Base-by-base conservation (phyloP, 352 stramenopile species). In the Globisporangium alternatum region DNA sequence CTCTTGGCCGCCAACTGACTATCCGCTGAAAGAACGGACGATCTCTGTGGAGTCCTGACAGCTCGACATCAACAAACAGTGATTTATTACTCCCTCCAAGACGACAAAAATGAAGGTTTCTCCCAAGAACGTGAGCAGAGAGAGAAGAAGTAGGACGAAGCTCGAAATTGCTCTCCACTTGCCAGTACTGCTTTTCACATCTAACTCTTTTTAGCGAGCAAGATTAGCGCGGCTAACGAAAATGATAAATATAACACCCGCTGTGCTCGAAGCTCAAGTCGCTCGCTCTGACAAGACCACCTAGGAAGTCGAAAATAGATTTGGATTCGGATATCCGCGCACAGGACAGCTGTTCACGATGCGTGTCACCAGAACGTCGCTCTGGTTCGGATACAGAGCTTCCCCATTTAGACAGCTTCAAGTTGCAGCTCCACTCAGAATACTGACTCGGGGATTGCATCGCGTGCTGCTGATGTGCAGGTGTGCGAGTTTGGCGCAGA, bases 121-220 rank as follows among this genome's bases (percentile, higher is more conserved):
- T 10, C 33, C 25, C 48, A 37, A 55, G 51, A 15, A 28, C 15
- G 51, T 55, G 48, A 55, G 48, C 51, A 56, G 17, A 56, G 33
- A 12, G n/a, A 41, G 51, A n/a, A 13, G 21, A 7, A 28, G 51
- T 41, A 41, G 28, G 28, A 56, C 4, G 30, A 19, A 55, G 48
- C n/a, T 56, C 51, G 2, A 37, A 55, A 41, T 41, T 56, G 51
- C 51, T 56, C 28, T 19, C 35, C 10, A 17, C 13, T 39, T 41
- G 30, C 30, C 51, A 41, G 25, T 41, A 41, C 28, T 10, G 15
- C 19, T 33, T 37, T 30, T 55, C 28, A 43, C 51, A 15, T 41
- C 28, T 56, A 39, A 30, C 51, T 56, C 41, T 47, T 56, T 56
- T 37, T 55, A 55, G 48, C 33, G 48, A 55, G 48, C 21, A 55